Percentiles rank a stretch among this genome's conserved stretches.
These are phyloP conservation scores for Trametes gibbosa DNA, from an alignment of 768 basidiomycete genomes.

Conservation along the genomic window DNA sequence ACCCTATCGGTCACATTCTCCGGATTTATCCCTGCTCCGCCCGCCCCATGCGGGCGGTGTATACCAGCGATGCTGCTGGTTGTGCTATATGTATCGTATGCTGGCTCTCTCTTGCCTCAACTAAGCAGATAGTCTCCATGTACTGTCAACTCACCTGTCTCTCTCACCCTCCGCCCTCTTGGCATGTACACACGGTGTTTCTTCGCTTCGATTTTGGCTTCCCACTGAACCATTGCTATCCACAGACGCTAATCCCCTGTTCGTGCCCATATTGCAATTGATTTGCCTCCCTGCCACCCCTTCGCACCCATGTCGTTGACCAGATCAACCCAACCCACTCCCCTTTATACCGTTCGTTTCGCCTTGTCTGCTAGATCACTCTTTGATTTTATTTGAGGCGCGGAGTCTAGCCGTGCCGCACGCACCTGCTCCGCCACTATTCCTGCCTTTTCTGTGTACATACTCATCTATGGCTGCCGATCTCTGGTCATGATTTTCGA, in stretches of 20 bases:
- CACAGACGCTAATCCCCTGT: slow-evolving; percentile 3
- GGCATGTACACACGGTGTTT: background rate
- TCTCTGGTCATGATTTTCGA: background rate
- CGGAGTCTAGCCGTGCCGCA: background rate
- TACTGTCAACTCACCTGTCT: background rate
- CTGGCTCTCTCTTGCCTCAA: background rate
- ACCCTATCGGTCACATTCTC: background rate
- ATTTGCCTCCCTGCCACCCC: background rate
- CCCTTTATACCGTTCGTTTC: background rate
- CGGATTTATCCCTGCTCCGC: background rate
- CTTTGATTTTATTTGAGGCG: background rate
- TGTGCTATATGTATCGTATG: slow-evolving; percentile 21
- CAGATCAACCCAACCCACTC: background rate
- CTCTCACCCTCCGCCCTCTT: background rate
- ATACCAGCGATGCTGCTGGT: slow-evolving; percentile 17
- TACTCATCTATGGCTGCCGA: background rate
- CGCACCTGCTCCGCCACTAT: background rate
- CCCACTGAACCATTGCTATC: slow-evolving; percentile 1
- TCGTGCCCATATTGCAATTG: slow-evolving; percentile 4
- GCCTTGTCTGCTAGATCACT: background rate
- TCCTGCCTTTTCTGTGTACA: background rate
- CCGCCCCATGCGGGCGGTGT: slow-evolving; percentile 8
- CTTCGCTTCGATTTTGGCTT: background rate
- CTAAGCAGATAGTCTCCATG: background rate
- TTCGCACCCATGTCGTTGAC: no score